Evolutionary conservation across 1,284 basidiomycete genomes (phyloP).

Genomic region (Thecaphora thlaspeos): DNA sequence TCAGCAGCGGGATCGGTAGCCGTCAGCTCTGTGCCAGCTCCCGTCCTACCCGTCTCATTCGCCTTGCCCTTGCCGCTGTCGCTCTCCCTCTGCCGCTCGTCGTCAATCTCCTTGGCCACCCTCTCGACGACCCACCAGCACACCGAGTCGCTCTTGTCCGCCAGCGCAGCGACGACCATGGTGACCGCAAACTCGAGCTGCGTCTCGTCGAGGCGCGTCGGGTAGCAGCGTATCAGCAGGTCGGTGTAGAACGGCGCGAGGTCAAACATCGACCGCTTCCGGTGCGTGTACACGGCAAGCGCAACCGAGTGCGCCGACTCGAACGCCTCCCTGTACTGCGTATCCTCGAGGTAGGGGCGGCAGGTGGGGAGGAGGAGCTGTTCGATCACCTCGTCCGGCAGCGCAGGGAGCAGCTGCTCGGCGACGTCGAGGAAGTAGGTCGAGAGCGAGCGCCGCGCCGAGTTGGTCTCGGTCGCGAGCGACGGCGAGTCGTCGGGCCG

Average conservation of each 20-base stretch:
- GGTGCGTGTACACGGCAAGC: slow-evolving; percentile 38
- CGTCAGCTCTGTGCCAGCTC: background rate
- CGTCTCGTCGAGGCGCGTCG: slow-evolving; percentile 18
- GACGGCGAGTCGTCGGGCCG: slow-evolving; percentile 9
- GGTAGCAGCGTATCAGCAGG: slow-evolving; percentile 36
- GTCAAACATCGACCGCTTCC: slow-evolving; percentile 35
- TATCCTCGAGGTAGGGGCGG: slow-evolving; percentile 43
- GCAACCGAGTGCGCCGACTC: slow-evolving; percentile 55
- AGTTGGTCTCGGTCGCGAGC: slow-evolving; percentile 8
- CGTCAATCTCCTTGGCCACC: slow-evolving; percentile 32
- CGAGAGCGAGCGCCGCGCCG: slow-evolving; percentile 17
- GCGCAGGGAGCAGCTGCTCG: slow-evolving; percentile 45
- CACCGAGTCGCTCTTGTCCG: slow-evolving; percentile 45
- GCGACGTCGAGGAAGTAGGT: slow-evolving; percentile 51
- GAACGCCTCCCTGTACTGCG: slow-evolving; percentile 46
- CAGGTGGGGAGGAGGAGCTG: slow-evolving; percentile 39
- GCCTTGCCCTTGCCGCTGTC: background rate
- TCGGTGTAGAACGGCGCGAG: slow-evolving; percentile 52
- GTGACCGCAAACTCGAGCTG: slow-evolving; percentile 49
- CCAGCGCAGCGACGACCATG: slow-evolving; percentile 44
- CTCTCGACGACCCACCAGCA: slow-evolving; percentile 49
- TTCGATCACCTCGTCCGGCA: slow-evolving; percentile 49
- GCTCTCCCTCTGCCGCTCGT: slow-evolving; percentile 6
- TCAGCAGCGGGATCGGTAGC: background rate
- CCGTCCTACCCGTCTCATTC: no score